Percentiles rank a stretch among this genome's conserved stretches.
Conservation (phyloP, 805 yeast species). For the Wickerhamiella hasegawae region DNA sequence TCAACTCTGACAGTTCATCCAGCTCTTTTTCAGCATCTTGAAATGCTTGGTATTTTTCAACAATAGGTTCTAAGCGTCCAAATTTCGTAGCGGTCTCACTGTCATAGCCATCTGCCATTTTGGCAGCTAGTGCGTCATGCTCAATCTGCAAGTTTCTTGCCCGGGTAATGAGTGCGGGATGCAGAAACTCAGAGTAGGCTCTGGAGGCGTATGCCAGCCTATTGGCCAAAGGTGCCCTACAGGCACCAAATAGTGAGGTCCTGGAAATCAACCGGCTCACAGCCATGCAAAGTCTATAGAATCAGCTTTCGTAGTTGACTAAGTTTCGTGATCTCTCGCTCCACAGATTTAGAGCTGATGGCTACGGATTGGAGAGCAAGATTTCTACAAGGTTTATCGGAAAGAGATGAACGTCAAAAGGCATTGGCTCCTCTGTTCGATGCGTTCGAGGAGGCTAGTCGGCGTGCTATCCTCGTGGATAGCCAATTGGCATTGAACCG, state of each 20-base stretch:
- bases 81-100: slow-evolving; percentile 30
- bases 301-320: background rate
- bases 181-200: background rate
- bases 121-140: slow-evolving; percentile 18
- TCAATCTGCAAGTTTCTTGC: background rate
- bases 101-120: background rate
- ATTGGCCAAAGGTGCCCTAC: background rate
- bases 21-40: slow-evolving; percentile 16
- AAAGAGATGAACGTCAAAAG: slow-evolving; percentile 14
- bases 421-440: slow-evolving; percentile 7
- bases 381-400: slow-evolving; percentile 4
- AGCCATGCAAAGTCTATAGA: background rate
- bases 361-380: slow-evolving; percentile 6
- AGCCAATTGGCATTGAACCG: background rate
- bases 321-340: background rate
- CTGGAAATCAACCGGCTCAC: background rate
- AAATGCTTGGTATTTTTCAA: slow-evolving; percentile 28
- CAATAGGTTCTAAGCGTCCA: slow-evolving; percentile 30
- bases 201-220: background rate
- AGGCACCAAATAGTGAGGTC: no score
- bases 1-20: slow-evolving; percentile 30
- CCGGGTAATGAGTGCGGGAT: background rate
- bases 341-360: background rate
- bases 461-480: slow-evolving; percentile 9
- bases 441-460: slow-evolving; percentile 14